Evolutionary conservation across 2,329 filamentous ascomycete species (phyloP).

Genomic region (Pseudocercospora vitis): DNA sequence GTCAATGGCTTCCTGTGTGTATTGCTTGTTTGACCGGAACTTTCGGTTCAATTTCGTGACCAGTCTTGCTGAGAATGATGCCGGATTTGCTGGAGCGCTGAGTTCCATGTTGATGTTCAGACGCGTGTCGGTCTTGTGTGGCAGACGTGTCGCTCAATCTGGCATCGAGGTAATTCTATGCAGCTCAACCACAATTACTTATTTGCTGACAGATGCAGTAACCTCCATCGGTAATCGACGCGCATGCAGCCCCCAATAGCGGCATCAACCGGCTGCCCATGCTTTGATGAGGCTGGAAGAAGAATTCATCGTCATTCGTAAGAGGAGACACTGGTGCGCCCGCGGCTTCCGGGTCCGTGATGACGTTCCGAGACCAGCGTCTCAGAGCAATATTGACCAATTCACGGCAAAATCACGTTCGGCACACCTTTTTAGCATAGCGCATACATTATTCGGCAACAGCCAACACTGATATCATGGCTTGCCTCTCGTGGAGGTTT

Average conservation of each 20-base stretch:
- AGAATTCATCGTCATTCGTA: not conserved
- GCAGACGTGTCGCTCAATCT: not conserved
- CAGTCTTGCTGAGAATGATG: conserved; percentile 33
- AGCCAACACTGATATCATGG: no score
- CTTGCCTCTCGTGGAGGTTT: no score
- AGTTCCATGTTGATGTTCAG: conserved; percentile 29
- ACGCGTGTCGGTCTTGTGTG: not conserved
- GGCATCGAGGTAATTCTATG: conserved; percentile 1
- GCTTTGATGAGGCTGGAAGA: not conserved
- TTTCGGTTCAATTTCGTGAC: conserved; percentile 31
- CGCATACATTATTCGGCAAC: no score
- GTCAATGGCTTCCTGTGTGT: conserved; percentile 32
- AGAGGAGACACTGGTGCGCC: not conserved
- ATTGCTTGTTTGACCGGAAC: conserved; percentile 34
- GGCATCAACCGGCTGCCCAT: not conserved
- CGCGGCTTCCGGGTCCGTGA: not conserved
- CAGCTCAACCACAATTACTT: conserved; percentile 1
- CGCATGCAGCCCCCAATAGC: not conserved
- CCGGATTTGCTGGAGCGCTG: conserved; percentile 29
- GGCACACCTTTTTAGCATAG: no score
- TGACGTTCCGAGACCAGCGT: no score
- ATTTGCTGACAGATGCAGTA: conserved; percentile 5
- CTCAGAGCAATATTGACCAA: no score
- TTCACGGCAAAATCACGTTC: no score
- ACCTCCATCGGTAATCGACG: conserved; percentile 8